A percentile compares a stretch with the other conserved stretches of the same genome.
Evolutionary conservation across 192 early-diverging fungal genomes (phyloP).

Genomic region (Martensiomyces pterosporus): DNA sequence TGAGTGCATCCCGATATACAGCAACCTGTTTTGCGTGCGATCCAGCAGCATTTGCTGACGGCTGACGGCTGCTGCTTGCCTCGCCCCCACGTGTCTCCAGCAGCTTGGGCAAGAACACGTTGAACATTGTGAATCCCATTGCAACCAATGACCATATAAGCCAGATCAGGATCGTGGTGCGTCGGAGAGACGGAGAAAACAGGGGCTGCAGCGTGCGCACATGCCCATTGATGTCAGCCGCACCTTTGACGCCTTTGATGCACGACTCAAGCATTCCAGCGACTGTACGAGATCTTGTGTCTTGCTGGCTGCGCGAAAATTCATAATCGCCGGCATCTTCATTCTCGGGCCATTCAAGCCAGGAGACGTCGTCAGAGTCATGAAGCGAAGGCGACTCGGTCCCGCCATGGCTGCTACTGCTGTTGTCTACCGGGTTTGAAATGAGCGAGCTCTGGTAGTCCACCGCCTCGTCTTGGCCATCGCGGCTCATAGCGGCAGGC

Average conservation of each 20-base stretch:
- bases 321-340: slow-evolving; percentile 3
- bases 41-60: neutral
- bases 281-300: neutral
- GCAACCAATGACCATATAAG: slow-evolving; percentile 73
- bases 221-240: slow-evolving; percentile 18
- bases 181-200: slow-evolving; percentile 51
- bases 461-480: neutral
- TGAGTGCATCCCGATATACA: slow-evolving; percentile 69
- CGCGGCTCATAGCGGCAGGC: neutral
- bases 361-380: slow-evolving; percentile 7
- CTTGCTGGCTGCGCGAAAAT: neutral
- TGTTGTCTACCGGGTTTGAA: neutral
- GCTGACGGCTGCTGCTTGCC: neutral
- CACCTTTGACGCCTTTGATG: neutral
- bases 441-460: slow-evolving; percentile 13
- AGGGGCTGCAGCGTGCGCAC: slow-evolving; percentile 48
- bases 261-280: slow-evolving; percentile 5
- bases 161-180: slow-evolving; percentile 69
- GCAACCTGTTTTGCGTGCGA: slow-evolving; percentile 38
- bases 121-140: slow-evolving; percentile 84
- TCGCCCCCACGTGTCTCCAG: slow-evolving; percentile 50
- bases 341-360: slow-evolving; percentile 47
- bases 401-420: slow-evolving; percentile 2
- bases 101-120: slow-evolving; percentile 78
- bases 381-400: neutral